Base-by-base conservation (phyloP, 2,329 filamentous ascomycete genomes). In the Diaporthe amygdali region DNA sequence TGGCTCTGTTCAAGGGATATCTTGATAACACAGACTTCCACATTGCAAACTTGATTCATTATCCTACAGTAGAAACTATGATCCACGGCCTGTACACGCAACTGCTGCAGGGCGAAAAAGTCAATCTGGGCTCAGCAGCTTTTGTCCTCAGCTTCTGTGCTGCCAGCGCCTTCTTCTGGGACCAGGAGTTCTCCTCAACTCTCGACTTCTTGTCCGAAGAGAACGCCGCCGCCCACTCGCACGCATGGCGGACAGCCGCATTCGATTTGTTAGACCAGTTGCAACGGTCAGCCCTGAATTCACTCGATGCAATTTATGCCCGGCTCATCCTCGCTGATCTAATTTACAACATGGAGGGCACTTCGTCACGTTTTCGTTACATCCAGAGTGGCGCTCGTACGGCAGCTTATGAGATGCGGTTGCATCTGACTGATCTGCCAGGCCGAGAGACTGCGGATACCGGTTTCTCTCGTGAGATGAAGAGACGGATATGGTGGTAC, bases 401-500 rank as follows among this genome's bases (percentile, higher is more conserved):
- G 8, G 76, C 78, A 52, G 78, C 78, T 0, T 78, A 79, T 27
- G 81, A 82, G 51, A 76, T 84, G 7, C 76, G 77, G 4, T 54
- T 85, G 5, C 83, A 85, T 73, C 76, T 83, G 9, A 73, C 84
- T 0, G 84, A 85, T 61, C 76, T 81, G n/a, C 74, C 79, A 2
- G 72, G 74, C 5, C 73, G 74, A 8, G 73, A 74, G 1, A 75
- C 76, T 3, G 44, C 71, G 22, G 74, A 78, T 9, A 78, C 76
- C 22, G 69, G 72, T 25, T 72, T 73, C 3, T 77, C 76, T 17
- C 55, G 54, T 41, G 84, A 85, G 68, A 78, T 82, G 46, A 83
- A 81, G 49, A 76, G 84, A 22, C 77, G 84, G 55, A 73, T 84
- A 4, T 85, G 84, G 84, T 85, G 84, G 83, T 82, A 84, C 72